phyloP scores from a whole-genome alignment of 441 rosid species.

The Kokia cookei region DNA sequence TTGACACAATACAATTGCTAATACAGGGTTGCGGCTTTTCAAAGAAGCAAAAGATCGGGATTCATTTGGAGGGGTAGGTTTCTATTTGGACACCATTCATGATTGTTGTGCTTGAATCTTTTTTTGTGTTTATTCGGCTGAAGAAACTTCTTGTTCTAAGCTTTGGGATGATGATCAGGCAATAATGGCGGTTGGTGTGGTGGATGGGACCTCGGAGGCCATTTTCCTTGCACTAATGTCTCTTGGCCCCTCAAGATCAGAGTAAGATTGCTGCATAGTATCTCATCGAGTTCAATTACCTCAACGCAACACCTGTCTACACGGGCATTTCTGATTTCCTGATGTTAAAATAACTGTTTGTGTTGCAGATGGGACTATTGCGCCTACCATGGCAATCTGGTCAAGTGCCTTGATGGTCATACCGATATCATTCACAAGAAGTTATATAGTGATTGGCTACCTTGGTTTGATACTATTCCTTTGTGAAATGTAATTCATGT shows the following conservation, averaged over 20 bases:
- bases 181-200: constrained; percentile 88
- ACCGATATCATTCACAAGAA: constrained; percentile 68
- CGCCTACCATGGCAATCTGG: constrained; percentile 57
- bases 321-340: neutral
- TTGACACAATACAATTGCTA: constrained; percentile 5
- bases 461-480: constrained; percentile 42
- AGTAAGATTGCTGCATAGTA: constrained; percentile 46
- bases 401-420: constrained; percentile 92
- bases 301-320: neutral
- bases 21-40: constrained; percentile 82
- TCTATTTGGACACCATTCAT: neutral
- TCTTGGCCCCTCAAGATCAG: constrained; percentile 73
- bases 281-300: neutral
- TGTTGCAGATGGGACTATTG: constrained; percentile 91
- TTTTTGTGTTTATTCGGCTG: neutral
- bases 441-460: constrained; percentile 76
- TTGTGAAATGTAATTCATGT: neutral
- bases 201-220: constrained; percentile 77
- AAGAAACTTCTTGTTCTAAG: constrained; percentile 30
- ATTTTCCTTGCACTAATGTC: constrained; percentile 75
- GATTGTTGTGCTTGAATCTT: neutral
- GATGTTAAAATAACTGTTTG: constrained; percentile 8
- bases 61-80: constrained; percentile 49
- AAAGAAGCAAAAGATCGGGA: constrained; percentile 85
- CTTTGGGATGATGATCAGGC: constrained; percentile 91